Evolutionary conservation across 108 stramenopile species (phyloP).

Genomic region (Aurantiochytrium sp.): DNA sequence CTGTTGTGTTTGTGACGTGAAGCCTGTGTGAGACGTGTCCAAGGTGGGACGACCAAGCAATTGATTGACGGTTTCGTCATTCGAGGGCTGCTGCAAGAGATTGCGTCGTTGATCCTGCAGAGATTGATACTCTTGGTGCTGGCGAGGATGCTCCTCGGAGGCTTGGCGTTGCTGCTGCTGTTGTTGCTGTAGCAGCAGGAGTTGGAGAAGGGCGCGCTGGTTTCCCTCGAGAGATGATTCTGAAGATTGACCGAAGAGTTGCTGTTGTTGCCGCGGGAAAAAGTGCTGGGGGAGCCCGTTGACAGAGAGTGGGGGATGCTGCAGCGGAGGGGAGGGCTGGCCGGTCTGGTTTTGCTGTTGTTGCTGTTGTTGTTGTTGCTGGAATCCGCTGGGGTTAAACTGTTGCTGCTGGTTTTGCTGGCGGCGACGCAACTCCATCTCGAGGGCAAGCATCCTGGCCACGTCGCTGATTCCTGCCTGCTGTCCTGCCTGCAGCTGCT

Average conservation of each 20-base stretch:
- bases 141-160: background rate
- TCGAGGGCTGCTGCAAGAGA: background rate
- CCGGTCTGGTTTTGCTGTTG: background rate
- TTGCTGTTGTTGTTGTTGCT: too few relatives aligned
- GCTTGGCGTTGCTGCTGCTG: background rate
- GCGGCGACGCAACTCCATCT: background rate
- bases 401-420: background rate
- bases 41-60: background rate
- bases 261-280: too few relatives aligned
- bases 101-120: background rate
- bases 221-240: background rate
- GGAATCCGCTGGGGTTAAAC: background rate
- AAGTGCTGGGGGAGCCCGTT: too few relatives aligned
- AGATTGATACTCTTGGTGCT: background rate
- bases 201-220: background rate
- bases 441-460: background rate
- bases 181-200: background rate
- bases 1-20: too few relatives aligned
- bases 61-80: background rate
- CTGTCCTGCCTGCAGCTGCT: too few relatives aligned
- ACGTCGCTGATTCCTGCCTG: background rate
- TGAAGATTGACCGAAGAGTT: background rate
- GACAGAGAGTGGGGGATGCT: too few relatives aligned
- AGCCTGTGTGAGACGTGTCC: too few relatives aligned
- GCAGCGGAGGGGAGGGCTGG: too few relatives aligned